phyloP scores from a whole-genome alignment of 345 rosid species.

The Dipteronia dyeriana region DNA sequence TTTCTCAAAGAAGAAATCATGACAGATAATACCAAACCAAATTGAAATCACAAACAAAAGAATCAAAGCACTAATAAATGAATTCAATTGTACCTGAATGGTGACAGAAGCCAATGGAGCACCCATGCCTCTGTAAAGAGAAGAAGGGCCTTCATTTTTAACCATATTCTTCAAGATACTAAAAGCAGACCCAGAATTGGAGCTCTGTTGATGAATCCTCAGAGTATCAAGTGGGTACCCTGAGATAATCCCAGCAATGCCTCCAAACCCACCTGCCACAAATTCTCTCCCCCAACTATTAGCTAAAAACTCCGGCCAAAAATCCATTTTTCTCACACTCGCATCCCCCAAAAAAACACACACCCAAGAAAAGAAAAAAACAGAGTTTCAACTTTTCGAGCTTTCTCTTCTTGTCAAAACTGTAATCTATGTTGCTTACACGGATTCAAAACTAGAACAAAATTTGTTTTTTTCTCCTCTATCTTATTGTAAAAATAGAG shows the following conservation, averaged over 20 bases:
- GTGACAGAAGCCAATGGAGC: conserved; percentile 95
- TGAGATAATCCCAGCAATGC: conserved; percentile 85
- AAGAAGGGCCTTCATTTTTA: conserved; percentile 62
- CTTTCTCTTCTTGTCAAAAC: not conserved
- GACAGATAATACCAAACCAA: not conserved
- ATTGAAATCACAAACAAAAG: not conserved
- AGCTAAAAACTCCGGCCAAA: conserved; percentile 94
- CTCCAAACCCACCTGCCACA: conserved; percentile 94
- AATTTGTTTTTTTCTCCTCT: no score
- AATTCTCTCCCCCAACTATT: conserved; percentile 80
- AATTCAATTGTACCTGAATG: conserved; percentile 58
- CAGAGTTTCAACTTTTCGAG: not conserved
- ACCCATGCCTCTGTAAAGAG: conserved; percentile 87
- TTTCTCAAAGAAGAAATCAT: no score
- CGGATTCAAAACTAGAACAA: not conserved
- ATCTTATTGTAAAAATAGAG: no score
- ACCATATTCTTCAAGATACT: conserved; percentile 59
- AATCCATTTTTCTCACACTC: conserved; percentile 55
- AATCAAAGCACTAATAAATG: not conserved
- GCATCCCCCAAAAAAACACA: conserved; percentile 7
- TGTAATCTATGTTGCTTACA: not conserved
- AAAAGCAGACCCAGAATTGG: conserved; percentile 73
- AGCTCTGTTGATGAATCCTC: conserved; percentile 72
- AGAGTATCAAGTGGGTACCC: conserved; percentile 93
- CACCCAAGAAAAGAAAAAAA: not conserved